Conservation (phyloP, 2,329 filamentous ascomycete species). For the Achaetomium macrosporum region DNA sequence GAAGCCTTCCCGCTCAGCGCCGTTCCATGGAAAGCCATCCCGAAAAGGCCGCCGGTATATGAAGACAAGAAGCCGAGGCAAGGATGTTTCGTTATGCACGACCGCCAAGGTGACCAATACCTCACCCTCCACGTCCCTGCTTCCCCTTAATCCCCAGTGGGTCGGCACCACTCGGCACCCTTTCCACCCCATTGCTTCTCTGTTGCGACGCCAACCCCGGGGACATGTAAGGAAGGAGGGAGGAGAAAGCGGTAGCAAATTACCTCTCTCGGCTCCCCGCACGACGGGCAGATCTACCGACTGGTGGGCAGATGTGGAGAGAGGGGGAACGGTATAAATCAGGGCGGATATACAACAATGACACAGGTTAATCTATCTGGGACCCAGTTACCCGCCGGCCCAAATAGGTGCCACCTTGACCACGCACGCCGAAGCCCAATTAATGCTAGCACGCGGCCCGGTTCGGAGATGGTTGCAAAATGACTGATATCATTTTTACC, state of each 20-base stretch:
- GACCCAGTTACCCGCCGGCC: conserved; percentile 1
- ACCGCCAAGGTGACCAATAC: not conserved
- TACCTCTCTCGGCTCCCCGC: conserved; percentile 5
- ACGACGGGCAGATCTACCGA: conserved; percentile 7
- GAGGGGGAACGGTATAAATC: conserved; percentile 3
- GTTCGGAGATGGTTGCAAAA: not conserved
- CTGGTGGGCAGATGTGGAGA: conserved; percentile 2
- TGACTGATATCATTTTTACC: no score
- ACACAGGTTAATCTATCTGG: conserved; percentile 14
- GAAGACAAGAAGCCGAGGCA: not conserved
- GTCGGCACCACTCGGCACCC: not conserved
- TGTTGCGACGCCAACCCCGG: not conserved
- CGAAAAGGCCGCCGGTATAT: conserved; percentile 19
- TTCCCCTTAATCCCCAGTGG: no score
- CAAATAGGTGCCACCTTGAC: not conserved
- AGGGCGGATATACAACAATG: conserved; percentile 1
- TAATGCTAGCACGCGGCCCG: not conserved
- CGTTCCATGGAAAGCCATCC: conserved; percentile 6
- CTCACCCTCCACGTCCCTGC: not conserved
- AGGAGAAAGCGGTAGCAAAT: not conserved
- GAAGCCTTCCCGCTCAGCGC: conserved; percentile 8
- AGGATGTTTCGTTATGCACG: not conserved
- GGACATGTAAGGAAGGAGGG: not conserved
- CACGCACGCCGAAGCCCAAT: not conserved
- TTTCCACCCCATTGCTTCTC: not conserved